Base-by-base conservation (phyloP, 1,284 basidiomycete species). In the Pseudozyma thailandica region DNA sequence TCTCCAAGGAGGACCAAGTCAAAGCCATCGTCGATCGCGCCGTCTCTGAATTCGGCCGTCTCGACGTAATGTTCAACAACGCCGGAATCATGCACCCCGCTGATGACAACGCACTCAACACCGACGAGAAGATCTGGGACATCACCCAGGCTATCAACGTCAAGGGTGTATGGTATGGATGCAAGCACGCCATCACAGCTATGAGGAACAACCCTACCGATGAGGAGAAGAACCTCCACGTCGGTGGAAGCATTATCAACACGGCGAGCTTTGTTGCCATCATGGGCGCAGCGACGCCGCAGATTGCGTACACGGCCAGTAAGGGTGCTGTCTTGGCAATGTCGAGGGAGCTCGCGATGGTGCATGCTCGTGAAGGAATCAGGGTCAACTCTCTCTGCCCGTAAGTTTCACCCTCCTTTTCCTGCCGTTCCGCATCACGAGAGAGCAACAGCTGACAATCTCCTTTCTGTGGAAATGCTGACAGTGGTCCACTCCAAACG, bases 101-200 rank as follows among this genome's bases (percentile, higher is more conserved):
- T 21, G 94, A 98, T 81, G 94, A 95, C 82, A 90, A 94, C 82
- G 94, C 94, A 6, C 86, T 97, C 78, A 94, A 93, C 83, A 98
- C 94, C 15, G 93, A 95, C 78, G 94, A 98, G 84, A 89, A 87
- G 72, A 93, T 97, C 83, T 97, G 94, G 94, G 83, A 80, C 44
- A 49, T 83, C 25, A 78, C 80, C 6, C 92, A 94, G 90, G 87
- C 89, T 65, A 91, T 97, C 86, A 98, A 98, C 84, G 89, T 95
- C 83, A 98, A 98, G 85, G 94, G 94, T 54, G 95, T 97, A 60
- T 97, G 94, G 94, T 98, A 91, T 89, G 94, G 95, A 43, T 94
- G 91, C 87, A 72, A 97, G 85, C 90, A 98, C 82, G 94, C 93
- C 7, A 94, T 98, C 81, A 86, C 90, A 53, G 95, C 94, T 23